These are phyloP conservation scores for Phytophthora agathidicida DNA, from an alignment of 352 stramenopile species.

Conservation along the genomic window DNA sequence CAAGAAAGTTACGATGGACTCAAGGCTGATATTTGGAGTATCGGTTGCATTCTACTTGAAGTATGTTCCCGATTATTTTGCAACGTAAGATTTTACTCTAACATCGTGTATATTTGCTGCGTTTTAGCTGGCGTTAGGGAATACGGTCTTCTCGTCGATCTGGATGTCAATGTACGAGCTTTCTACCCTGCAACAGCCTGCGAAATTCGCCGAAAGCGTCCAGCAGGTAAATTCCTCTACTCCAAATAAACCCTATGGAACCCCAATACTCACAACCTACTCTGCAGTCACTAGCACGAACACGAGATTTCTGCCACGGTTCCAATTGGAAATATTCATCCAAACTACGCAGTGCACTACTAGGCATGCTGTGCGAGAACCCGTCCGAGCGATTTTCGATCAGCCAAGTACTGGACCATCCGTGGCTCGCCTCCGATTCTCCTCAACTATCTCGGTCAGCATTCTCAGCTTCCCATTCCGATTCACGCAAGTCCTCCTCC, in stretches of 20 bases:
- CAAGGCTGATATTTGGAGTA: constrained; percentile 86
- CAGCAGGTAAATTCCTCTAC: constrained; percentile 22
- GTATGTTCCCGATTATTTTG: constrained; percentile 20
- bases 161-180: constrained; percentile 89
- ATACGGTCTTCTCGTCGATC: constrained; percentile 76
- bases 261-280: background rate
- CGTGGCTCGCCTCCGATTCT: constrained; percentile 45
- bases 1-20: constrained; percentile 68
- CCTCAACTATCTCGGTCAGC: background rate
- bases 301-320: constrained; percentile 41
- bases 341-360: constrained; percentile 46
- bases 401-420: constrained; percentile 51
- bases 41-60: constrained; percentile 88
- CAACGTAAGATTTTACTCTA: background rate
- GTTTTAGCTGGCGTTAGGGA: constrained; percentile 72
- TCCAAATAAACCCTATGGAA: too few species aligned
- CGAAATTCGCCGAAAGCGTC: constrained; percentile 51
- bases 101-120: background rate
- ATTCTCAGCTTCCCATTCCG: background rate
- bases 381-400: constrained; percentile 48
- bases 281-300: constrained; percentile 37
- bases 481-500: constrained; percentile 8
- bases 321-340: constrained; percentile 53
- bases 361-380: constrained; percentile 49
- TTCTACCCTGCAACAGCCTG: constrained; percentile 70